phyloP scores from a whole-genome alignment of 1,284 basidiomycete species.

The Sutorius eximius region DNA sequence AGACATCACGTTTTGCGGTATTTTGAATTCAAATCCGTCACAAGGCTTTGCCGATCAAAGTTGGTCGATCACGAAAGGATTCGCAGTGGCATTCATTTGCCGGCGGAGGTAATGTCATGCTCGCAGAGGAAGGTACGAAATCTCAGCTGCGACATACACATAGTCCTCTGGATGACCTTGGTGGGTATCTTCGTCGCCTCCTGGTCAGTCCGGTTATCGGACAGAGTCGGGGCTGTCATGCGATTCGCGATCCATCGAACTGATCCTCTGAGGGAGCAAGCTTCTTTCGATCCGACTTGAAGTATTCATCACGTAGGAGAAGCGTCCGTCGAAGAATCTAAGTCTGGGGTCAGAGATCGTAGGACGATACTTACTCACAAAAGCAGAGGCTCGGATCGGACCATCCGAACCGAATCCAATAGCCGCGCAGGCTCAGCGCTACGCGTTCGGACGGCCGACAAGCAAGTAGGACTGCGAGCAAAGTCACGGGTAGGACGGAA shows the following conservation, averaged over 20 bases:
- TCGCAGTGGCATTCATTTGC: neutral
- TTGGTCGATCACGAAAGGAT: too few relatives aligned
- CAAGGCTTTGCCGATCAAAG: neutral
- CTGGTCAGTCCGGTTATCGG: neutral
- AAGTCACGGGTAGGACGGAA: neutral
- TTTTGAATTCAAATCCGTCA: neutral
- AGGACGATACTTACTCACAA: neutral
- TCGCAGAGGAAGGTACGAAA: neutral
- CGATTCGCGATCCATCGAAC: neutral
- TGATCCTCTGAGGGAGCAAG: neutral
- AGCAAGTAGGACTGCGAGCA: neutral
- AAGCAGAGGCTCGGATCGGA: neutral
- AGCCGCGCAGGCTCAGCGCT: neutral
- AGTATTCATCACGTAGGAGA: neutral
- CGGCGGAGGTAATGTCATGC: neutral
- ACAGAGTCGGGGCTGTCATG: neutral
- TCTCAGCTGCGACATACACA: neutral
- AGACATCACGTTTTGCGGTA: neutral
- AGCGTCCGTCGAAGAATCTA: neutral
- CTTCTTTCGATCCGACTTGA: neutral
- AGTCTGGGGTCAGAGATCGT: neutral
- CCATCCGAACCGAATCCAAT: neutral
- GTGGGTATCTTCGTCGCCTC: neutral
- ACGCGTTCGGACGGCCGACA: slow-evolving; percentile 2
- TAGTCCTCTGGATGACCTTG: neutral